Evolutionary conservation across 1,139 yeast genomes (phyloP).

Genomic region (Taphrina confusa): DNA sequence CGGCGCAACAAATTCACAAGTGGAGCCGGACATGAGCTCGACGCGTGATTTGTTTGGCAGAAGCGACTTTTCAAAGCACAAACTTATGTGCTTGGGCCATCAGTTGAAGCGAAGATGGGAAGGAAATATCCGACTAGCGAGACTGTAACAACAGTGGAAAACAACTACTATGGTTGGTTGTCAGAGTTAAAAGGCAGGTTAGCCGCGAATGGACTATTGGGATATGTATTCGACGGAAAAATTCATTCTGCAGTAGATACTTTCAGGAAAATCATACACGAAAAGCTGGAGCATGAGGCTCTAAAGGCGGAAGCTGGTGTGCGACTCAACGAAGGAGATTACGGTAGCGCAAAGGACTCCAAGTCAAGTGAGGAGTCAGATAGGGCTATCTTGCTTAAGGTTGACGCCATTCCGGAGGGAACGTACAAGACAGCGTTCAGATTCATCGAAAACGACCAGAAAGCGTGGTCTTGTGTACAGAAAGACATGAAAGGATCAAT

Average conservation of each 20-base stretch:
- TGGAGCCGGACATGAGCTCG: background rate
- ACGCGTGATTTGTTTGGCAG: too few relatives aligned
- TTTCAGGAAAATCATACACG: too few relatives aligned
- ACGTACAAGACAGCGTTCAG: too few relatives aligned
- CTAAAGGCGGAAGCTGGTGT: too few relatives aligned
- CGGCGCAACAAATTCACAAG: background rate
- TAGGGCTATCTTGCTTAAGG: too few relatives aligned
- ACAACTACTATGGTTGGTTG: background rate
- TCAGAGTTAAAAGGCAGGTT: background rate
- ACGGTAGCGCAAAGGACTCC: too few relatives aligned
- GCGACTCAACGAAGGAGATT: too few relatives aligned
- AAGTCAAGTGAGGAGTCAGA: too few relatives aligned
- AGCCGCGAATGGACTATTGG: background rate
- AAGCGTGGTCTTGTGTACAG: background rate
- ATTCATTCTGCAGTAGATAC: background rate
- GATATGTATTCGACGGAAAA: background rate
- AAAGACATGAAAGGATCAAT: background rate
- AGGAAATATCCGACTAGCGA: background rate
- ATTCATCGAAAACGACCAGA: background rate
- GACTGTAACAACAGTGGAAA: background rate
- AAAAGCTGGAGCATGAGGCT: too few relatives aligned
- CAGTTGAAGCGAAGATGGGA: background rate
- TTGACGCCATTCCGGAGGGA: too few relatives aligned
- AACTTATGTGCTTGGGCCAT: too few relatives aligned
- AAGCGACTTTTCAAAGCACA: too few relatives aligned